Conservation (phyloP, 768 basidiomycete species). For the Sarcomyxa edulis region DNA sequence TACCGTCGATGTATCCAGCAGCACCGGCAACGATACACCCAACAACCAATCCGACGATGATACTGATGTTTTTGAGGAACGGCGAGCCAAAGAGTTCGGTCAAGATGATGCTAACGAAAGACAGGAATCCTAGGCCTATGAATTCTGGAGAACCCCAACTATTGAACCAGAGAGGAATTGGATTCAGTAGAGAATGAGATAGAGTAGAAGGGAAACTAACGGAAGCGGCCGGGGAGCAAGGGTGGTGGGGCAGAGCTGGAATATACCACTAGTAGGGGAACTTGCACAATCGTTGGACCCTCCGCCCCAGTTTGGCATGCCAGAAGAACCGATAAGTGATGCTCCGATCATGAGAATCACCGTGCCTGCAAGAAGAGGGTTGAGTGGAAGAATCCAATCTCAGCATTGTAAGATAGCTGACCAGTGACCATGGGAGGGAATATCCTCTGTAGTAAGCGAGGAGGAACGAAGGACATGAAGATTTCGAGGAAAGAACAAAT, state of each 20-base stretch:
- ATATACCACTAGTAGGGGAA: constrained; percentile 62
- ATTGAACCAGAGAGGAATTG: not conserved
- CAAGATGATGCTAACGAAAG: constrained; percentile 70
- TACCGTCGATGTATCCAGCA: constrained; percentile 69
- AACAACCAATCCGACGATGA: constrained; percentile 69
- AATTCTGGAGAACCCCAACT: constrained; percentile 82
- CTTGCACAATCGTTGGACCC: constrained; percentile 67
- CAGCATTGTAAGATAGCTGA: constrained; percentile 11
- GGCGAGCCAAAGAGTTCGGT: constrained; percentile 83
- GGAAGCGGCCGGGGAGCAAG: constrained; percentile 64
- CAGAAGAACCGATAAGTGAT: constrained; percentile 68
- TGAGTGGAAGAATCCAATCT: not conserved
- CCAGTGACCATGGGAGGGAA: constrained; percentile 83
- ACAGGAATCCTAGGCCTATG: constrained; percentile 84
- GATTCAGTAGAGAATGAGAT: not conserved
- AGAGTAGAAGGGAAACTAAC: constrained; percentile 23
- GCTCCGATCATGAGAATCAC: constrained; percentile 81
- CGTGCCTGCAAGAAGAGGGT: constrained; percentile 38
- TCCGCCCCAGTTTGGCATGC: constrained; percentile 80
- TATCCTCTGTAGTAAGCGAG: constrained; percentile 52
- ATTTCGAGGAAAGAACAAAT: constrained; percentile 81
- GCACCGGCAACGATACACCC: constrained; percentile 82
- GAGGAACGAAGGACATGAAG: constrained; percentile 69
- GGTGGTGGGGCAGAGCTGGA: constrained; percentile 67
- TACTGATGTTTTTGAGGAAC: constrained; percentile 76